phyloP scores from a whole-genome alignment of 1,284 basidiomycete genomes.

The Rugiboletus extremiorientalis region DNA sequence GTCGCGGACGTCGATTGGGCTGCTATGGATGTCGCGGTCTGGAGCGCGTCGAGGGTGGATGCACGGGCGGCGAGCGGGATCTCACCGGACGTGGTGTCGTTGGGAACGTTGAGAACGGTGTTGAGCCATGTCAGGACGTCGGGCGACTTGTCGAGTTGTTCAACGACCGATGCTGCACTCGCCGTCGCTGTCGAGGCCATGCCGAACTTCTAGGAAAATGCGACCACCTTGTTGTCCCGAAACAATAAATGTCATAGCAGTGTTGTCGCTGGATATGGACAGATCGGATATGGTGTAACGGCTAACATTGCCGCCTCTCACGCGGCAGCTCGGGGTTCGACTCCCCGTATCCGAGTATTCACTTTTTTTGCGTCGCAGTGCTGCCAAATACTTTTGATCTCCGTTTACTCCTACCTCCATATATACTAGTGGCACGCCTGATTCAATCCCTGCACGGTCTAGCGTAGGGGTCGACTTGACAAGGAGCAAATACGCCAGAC shows the following conservation, averaged over 20 bases:
- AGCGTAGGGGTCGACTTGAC: too few species aligned
- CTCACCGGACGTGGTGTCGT: constrained; percentile 25
- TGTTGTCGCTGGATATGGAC: too few species aligned
- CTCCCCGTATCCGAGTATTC: constrained; percentile 51
- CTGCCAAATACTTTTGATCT: too few species aligned
- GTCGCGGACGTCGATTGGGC: constrained; percentile 83
- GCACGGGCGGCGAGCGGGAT: constrained; percentile 15
- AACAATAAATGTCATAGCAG: too few species aligned
- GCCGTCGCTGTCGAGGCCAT: constrained; percentile 27
- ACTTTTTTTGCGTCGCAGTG: too few species aligned
- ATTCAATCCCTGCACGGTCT: too few species aligned
- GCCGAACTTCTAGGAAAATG: constrained; percentile 13
- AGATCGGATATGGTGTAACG: constrained; percentile 71
- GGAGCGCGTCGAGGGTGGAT: constrained; percentile 35
- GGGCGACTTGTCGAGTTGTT: constrained; percentile 40
- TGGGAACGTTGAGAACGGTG: constrained; percentile 45
- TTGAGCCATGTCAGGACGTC: constrained; percentile 70
- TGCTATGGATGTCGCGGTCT: constrained; percentile 77
- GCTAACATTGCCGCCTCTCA: constrained; percentile 74
- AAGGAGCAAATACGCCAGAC: too few species aligned
- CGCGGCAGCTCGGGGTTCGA: constrained; percentile 62
- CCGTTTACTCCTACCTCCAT: too few species aligned
- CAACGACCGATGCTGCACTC: constrained; percentile 28
- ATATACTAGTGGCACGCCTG: too few species aligned
- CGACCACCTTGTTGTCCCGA: neutral